Conservation (phyloP, 83 land plant species). For the Diphasiastrum complanatum region DNA sequence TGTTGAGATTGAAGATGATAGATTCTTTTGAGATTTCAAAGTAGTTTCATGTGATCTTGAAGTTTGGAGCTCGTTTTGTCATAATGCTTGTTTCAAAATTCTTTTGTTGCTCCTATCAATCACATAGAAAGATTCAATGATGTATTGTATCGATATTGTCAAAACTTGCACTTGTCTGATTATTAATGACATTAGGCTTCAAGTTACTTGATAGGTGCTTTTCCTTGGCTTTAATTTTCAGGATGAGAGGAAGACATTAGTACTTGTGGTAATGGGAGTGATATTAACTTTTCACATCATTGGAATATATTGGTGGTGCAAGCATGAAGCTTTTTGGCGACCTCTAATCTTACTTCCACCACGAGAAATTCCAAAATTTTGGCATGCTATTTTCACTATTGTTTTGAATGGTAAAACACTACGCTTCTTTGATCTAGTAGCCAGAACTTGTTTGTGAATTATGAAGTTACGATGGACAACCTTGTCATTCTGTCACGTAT, state of each 20-base stretch:
- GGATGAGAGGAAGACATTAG: constrained; percentile 66
- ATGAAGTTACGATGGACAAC: too few relatives aligned
- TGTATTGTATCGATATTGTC: not conserved
- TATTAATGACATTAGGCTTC: not conserved
- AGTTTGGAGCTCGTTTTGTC: too few relatives aligned
- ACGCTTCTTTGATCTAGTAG: too few relatives aligned
- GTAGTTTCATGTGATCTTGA: too few relatives aligned
- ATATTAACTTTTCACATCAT: constrained; percentile 45
- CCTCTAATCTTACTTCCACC: constrained; percentile 67
- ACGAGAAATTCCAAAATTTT: constrained; percentile 58
- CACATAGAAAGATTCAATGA: too few relatives aligned
- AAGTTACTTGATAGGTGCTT: constrained; percentile 1
- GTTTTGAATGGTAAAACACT: constrained; percentile 80
- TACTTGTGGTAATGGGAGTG: constrained; percentile 39
- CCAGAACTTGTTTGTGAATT: too few relatives aligned
- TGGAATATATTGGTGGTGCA: constrained; percentile 74
- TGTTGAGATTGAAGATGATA: too few relatives aligned
- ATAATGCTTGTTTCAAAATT: too few relatives aligned
- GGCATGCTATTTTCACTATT: constrained; percentile 78
- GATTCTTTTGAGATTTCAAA: too few relatives aligned
- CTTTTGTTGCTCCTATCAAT: too few relatives aligned
- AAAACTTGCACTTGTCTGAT: constrained; percentile 1
- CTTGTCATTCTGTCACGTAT: too few relatives aligned
- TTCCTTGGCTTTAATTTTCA: constrained; percentile 19
- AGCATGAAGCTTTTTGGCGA: constrained; percentile 45